Base-by-base conservation (phyloP, 2,329 filamentous ascomycete species). In the Aspergillus oerlinghausenensis region DNA sequence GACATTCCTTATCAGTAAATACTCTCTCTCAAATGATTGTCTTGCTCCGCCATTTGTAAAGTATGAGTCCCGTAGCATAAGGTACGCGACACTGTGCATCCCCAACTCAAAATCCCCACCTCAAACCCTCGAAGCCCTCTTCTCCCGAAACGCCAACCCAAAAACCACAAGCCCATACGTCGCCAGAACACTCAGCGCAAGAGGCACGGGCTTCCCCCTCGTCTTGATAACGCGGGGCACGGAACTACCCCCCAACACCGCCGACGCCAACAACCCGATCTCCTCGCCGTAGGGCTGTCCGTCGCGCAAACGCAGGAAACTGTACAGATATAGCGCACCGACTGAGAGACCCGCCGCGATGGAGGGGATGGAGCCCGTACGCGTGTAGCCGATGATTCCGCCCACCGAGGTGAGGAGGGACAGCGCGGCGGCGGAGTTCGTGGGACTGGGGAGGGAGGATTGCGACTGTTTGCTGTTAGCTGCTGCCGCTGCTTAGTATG, bases 201-300 rank as follows among this genome's bases (percentile, higher is more conserved):
- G 81, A 0, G 94, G 93, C 52, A 99, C 84, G 0, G 90, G 89
- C 82, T 97, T 99, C 65, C 83, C 43, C 43, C 21, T 81, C 45
- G 87, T 83, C 73, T 86, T 90, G 68, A 99, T 86, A 4, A 92
- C 94, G 52, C 94, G 84, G 11, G 94, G 94, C 58, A 97, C 87
- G 1, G 90, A 88, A 45, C 89, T 89, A 21, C 91, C 92, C 2
- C 83, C 93, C 38, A 99, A 82, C 26, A 97, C 78, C n/a, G 91
- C 68, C 0, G 90, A 96, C 4, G 94, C 94, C 47, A 97, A 80
- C 9, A 99, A 82, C n/a, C 88, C 90, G 47, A 96, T 79, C 76
- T 97, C 94, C 64, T 95, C 78, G 60, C 93, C 94, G 73, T 94
- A 96, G 3, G 89, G 73, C 71, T 91, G 83, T 59, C 82, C 80